These are phyloP conservation scores for Cymbidium sinense DNA, from an alignment of 106 monocot genomes.

Conservation along the genomic window DNA sequence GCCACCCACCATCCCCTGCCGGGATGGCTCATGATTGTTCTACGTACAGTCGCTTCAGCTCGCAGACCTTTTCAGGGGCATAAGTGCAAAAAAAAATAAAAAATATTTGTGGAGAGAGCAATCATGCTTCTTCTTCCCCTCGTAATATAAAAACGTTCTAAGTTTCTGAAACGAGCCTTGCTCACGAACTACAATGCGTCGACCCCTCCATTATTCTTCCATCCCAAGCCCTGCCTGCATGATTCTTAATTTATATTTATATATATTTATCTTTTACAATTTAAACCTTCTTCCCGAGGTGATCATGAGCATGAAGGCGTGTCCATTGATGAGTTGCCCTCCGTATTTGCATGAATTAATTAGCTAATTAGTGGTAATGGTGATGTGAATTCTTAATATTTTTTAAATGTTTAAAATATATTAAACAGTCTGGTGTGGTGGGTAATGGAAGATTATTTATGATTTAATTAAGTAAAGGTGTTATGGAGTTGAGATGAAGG, in stretches of 20 bases:
- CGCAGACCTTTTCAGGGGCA: background rate
- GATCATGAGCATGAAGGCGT: background rate
- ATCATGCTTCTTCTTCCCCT: slow-evolving; percentile 2
- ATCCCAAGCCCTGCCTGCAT: background rate
- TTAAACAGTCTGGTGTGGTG: background rate
- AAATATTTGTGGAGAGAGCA: background rate
- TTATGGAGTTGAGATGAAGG: background rate
- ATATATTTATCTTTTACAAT: no score
- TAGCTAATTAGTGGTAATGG: background rate
- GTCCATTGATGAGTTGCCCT: background rate
- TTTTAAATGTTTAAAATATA: background rate
- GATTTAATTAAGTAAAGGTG: background rate
- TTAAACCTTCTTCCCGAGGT: no score
- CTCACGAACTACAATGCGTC: background rate
- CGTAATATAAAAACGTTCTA: background rate
- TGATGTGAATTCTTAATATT: background rate
- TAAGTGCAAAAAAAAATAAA: background rate
- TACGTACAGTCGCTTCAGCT: background rate
- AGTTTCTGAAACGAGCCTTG: background rate
- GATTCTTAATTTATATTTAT: background rate
- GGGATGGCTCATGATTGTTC: background rate
- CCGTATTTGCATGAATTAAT: background rate
- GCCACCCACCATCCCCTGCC: background rate
- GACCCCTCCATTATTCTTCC: background rate
- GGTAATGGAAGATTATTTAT: background rate